Evolutionary conservation across 495 filamentous ascomycete species (phyloP).

Genomic region (Aspergillus funiculosus): DNA sequence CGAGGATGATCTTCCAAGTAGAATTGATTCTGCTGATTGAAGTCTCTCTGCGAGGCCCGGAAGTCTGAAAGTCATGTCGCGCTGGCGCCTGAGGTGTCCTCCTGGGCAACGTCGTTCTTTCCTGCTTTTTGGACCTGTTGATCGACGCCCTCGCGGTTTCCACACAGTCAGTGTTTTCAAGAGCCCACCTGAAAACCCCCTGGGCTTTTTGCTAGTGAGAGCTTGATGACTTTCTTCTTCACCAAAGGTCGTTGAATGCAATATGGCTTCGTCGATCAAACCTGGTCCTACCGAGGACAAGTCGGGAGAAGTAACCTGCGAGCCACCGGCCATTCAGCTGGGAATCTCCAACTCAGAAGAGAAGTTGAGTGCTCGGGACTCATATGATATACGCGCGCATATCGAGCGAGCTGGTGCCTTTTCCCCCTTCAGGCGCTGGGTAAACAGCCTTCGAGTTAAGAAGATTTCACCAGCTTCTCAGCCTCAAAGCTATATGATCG

Average conservation of each 20-base stretch:
- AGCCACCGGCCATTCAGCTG: background rate
- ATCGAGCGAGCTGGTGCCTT: slow-evolving; percentile 9
- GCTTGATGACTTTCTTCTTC: background rate
- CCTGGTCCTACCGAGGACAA: slow-evolving; percentile 10
- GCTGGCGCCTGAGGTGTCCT: no score
- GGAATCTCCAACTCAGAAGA: slow-evolving; percentile 1
- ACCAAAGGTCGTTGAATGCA: background rate
- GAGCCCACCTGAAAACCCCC: no score
- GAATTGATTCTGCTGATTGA: no score
- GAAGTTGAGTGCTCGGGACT: background rate
- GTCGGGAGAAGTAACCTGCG: slow-evolving; percentile 10
- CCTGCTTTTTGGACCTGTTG: no score
- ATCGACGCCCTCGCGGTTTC: no score
- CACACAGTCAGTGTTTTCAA: no score
- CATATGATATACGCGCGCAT: slow-evolving; percentile 1
- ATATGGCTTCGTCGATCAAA: background rate
- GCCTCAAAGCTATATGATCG: slow-evolving; percentile 31
- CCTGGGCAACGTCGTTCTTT: no score
- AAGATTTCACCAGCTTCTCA: slow-evolving; percentile 25
- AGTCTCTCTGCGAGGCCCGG: no score
- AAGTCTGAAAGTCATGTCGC: no score
- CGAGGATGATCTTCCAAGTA: no score
- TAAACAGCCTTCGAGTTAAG: slow-evolving; percentile 47
- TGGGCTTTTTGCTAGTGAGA: no score
- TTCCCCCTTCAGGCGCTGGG: slow-evolving; percentile 49